Base-by-base conservation (phyloP, 768 basidiomycete genomes). In the Leccinum subtestaceum region DNA sequence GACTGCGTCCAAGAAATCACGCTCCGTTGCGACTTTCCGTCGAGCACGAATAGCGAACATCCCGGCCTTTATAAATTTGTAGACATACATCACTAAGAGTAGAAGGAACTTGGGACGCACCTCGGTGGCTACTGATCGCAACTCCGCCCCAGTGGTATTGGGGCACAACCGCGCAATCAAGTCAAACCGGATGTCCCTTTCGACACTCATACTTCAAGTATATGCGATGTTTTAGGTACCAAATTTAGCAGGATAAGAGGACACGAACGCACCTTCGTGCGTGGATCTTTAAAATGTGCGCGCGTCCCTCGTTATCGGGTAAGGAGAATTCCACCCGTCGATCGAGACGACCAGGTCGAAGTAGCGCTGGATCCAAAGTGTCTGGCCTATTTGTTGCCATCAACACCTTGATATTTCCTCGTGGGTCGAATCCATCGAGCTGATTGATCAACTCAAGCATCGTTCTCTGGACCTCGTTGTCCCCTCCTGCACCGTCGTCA, bases 311-410 rank as follows among this genome's bases (percentile, higher is more conserved):
- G 56, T 88, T 89, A 75, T 99, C 93, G 7, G 97, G 96, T 62
- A 98, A 74, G 27, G 89, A 87, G 74, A 99, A 99, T 70, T 99
- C 97, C 21, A 99, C 89, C n/a, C 95, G 87, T 64, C 97, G 85
- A 75, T 99, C 97, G 38, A 99, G 79, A 69, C 97, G 91, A 52
- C 97, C 97, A 15, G 97, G 97, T 55, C 97, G 89, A 53, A 99
- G 79, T 36, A 99, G 80, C 6, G 97, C 97, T 59, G 97, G 97
- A 74, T 99, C 97, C 49, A 99, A 84, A 1, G 97, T 98, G 74
- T 99, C 97, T 19, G 97, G 97, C 74, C 96, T 96, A 79, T 99
- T 98, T 7, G 97, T 98, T 31, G 97, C 97, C 97, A 99, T 99
- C 58, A 99, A 81, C 21, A 99, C 96, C 75, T 99, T 99, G 77